Conservation (phyloP, 202 grass and related monocot species). For the Carex arenaria region DNA sequence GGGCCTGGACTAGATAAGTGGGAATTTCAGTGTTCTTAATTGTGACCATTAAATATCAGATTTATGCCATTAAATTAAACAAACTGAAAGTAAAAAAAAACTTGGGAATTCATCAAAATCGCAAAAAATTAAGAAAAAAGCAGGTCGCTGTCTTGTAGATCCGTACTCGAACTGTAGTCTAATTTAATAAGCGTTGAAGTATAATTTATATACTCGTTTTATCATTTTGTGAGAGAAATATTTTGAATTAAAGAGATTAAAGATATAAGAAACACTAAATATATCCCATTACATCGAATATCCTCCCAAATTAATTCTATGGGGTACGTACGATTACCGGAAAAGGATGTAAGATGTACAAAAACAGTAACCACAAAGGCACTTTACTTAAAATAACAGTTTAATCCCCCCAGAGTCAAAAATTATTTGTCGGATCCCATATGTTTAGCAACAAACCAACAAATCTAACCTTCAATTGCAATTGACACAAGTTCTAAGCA, state of each 20-base stretch:
- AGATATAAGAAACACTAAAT: background rate
- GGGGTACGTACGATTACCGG: background rate
- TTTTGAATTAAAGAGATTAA: background rate
- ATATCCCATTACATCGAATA: background rate
- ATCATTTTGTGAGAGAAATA: background rate
- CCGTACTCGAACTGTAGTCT: background rate
- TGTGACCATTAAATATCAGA: background rate
- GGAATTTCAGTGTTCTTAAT: background rate
- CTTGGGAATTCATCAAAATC: background rate
- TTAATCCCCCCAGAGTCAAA: background rate
- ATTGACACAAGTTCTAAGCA: background rate
- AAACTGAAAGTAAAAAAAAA: background rate
- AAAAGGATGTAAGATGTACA: slow-evolving; percentile 4
- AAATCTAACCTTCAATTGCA: background rate
- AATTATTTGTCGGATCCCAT: background rate
- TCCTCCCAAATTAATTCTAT: background rate
- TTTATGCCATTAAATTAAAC: background rate
- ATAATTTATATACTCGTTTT: background rate
- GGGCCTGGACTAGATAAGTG: background rate
- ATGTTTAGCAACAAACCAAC: background rate
- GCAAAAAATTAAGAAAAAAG: background rate
- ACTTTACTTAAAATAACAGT: slow-evolving; percentile 9
- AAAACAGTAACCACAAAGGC: background rate
- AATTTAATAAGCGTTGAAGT: background rate
- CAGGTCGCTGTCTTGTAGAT: background rate